phyloP scores from a whole-genome alignment of 2,329 filamentous ascomycete species.

The Colletotrichum limetticola region DNA sequence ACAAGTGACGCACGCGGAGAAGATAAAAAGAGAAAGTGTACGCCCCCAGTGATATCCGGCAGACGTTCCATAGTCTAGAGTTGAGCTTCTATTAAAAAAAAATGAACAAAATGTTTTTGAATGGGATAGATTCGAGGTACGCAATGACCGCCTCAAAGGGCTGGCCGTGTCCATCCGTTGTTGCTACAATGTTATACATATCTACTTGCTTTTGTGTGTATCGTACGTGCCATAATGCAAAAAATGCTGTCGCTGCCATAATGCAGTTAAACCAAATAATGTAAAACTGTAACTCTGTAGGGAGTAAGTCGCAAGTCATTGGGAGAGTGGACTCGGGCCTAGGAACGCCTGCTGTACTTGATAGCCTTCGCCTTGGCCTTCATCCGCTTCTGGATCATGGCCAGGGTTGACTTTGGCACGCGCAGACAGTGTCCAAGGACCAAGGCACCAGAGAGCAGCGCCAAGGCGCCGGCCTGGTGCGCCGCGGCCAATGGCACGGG shows the following conservation, averaged over 20 bases:
- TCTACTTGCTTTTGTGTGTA: conserved; percentile 22
- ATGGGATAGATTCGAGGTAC: conserved; percentile 3
- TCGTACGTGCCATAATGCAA: conserved; percentile 23
- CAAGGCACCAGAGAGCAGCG: conserved; percentile 83
- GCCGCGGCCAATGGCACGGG: conserved; percentile 88
- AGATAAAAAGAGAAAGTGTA: neutral
- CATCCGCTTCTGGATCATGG: conserved; percentile 65
- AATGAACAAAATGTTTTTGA: neutral
- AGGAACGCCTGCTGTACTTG: too few relatives aligned
- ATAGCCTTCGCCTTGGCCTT: conserved; percentile 25
- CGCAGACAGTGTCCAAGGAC: conserved; percentile 83
- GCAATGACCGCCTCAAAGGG: conserved; percentile 15
- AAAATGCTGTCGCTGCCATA: conserved; percentile 20
- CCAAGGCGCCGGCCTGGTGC: conserved; percentile 91
- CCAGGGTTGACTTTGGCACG: conserved; percentile 74
- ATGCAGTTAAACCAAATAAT: neutral
- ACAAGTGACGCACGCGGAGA: neutral
- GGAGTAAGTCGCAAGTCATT: neutral
- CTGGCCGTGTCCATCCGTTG: neutral
- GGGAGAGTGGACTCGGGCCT: too few relatives aligned
- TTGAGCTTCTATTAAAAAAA: conserved; percentile 24
- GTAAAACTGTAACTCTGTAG: neutral
- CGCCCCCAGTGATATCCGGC: conserved; percentile 24
- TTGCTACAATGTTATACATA: conserved; percentile 32
- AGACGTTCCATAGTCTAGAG: conserved; percentile 35